Evolutionary conservation across 2,329 filamentous ascomycete genomes (phyloP).

Genomic region (Fusarium chlamydosporum): DNA sequence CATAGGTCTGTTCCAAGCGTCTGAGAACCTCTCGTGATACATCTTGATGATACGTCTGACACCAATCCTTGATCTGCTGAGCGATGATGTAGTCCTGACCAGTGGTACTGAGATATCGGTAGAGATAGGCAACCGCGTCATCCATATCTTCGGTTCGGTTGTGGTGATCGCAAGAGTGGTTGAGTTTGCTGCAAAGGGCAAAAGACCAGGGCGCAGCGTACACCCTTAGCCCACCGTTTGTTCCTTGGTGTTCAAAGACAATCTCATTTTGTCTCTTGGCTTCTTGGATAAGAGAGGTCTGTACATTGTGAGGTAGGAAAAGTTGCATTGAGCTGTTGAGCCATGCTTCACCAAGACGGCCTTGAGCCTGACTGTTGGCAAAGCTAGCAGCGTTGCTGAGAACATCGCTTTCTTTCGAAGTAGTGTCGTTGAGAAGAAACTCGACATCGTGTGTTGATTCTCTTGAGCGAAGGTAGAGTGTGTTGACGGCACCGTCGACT

Average conservation of each 20-base stretch:
- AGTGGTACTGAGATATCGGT: slow-evolving; percentile 26
- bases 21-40: slow-evolving; percentile 27
- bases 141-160: slow-evolving; percentile 42
- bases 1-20: slow-evolving; percentile 29
- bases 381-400: slow-evolving; percentile 40
- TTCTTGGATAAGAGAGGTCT: slow-evolving; percentile 25
- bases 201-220: slow-evolving; percentile 45
- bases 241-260: slow-evolving; percentile 39
- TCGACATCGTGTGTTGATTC: slow-evolving; percentile 44
- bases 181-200: slow-evolving; percentile 44
- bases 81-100: slow-evolving; percentile 15
- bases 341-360: slow-evolving; percentile 41
- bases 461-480: slow-evolving; percentile 39
- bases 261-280: slow-evolving; percentile 35
- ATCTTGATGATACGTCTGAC: slow-evolving; percentile 36
- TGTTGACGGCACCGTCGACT: slow-evolving; percentile 45
- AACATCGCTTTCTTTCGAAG: slow-evolving; percentile 24
- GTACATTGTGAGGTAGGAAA: slow-evolving; percentile 34
- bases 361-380: slow-evolving; percentile 36
- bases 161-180: slow-evolving; percentile 35
- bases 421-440: slow-evolving; percentile 38
- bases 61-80: slow-evolving; percentile 32
- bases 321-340: slow-evolving; percentile 47
- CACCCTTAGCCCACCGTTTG: slow-evolving; percentile 33
- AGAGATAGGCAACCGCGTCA: slow-evolving; percentile 42